These are phyloP conservation scores for Hyphopichia burtonii DNA, from an alignment of 1,139 yeast genomes.

Conservation along the genomic window DNA sequence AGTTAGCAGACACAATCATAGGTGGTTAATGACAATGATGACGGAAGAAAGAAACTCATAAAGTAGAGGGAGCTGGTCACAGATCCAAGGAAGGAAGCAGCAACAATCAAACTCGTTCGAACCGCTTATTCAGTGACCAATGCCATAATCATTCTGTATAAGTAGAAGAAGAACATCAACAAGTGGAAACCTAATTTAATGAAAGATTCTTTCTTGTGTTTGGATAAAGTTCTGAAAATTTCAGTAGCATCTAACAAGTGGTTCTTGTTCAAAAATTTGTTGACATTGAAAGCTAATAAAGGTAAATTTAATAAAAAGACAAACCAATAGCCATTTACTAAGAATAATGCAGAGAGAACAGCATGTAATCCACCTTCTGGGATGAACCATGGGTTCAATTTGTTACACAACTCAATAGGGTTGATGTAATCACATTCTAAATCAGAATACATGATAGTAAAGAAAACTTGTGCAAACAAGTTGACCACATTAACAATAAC, in stretches of 20 bases:
- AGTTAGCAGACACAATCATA: too few species aligned
- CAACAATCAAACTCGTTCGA: too few species aligned
- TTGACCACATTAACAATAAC: slow-evolving; percentile 82
- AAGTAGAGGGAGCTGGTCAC: too few species aligned
- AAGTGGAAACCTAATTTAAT: slow-evolving; percentile 89
- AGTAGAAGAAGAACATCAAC: slow-evolving; percentile 89
- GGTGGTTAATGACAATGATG: too few species aligned
- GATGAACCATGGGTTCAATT: slow-evolving; percentile 81
- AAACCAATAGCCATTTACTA: slow-evolving; percentile 92
- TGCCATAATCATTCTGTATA: slow-evolving; percentile 96
- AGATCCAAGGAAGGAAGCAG: too few species aligned
- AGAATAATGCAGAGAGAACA: slow-evolving; percentile 64
- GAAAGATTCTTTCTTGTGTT: slow-evolving; percentile 91
- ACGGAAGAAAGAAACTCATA: too few species aligned
- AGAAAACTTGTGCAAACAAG: slow-evolving; percentile 86
- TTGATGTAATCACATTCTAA: slow-evolving; percentile 94
- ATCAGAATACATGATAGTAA: slow-evolving; percentile 91
- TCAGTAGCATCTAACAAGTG: slow-evolving; percentile 96
- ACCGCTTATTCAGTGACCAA: slow-evolving; percentile 64
- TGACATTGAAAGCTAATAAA: slow-evolving; percentile 75
- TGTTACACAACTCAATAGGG: slow-evolving; percentile 94
- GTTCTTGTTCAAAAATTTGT: slow-evolving; percentile 71
- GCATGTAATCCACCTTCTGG: slow-evolving; percentile 93
- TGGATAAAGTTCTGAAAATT: slow-evolving; percentile 89
- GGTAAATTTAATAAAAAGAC: slow-evolving; percentile 86